Conservation (phyloP, 805 yeast genomes). For the Candida peoriensis region DNA sequence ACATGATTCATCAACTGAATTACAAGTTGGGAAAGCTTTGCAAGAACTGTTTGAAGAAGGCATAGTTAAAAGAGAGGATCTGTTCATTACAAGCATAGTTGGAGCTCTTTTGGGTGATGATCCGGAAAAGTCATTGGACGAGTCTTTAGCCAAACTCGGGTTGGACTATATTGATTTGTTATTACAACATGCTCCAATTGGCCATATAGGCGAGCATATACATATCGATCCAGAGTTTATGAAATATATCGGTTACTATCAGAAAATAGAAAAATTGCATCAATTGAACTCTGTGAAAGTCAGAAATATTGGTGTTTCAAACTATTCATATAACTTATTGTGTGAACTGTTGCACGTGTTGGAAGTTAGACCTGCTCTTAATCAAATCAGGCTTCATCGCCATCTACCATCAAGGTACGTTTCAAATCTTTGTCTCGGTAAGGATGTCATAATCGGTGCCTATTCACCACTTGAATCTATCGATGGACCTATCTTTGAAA, state of each 20-base stretch:
- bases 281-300: conserved; percentile 45
- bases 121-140: no score
- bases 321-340: conserved; percentile 47
- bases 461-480: conserved; percentile 81
- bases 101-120: no score
- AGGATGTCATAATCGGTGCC: conserved; percentile 61
- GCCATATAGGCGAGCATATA: conserved; percentile 26
- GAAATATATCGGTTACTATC: no score
- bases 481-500: no score
- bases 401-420: conserved; percentile 62
- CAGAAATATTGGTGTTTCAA: conserved; percentile 57
- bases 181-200: conserved; percentile 56
- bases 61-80: conserved; percentile 39
- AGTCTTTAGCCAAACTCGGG: conserved; percentile 37
- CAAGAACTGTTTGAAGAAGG: no score
- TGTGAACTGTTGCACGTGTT: conserved; percentile 37
- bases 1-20: conserved; percentile 52
- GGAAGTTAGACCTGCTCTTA: conserved; percentile 48
- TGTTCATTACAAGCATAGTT: conserved; percentile 1
- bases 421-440: conserved; percentile 42
- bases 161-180: conserved; percentile 52
- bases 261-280: conserved; percentile 34
- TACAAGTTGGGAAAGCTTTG: conserved; percentile 54
- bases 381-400: conserved; percentile 69
- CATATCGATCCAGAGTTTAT: conserved; percentile 1